Conservation (phyloP, 2,329 filamentous ascomycete genomes). For the Beauveria australis region DNA sequence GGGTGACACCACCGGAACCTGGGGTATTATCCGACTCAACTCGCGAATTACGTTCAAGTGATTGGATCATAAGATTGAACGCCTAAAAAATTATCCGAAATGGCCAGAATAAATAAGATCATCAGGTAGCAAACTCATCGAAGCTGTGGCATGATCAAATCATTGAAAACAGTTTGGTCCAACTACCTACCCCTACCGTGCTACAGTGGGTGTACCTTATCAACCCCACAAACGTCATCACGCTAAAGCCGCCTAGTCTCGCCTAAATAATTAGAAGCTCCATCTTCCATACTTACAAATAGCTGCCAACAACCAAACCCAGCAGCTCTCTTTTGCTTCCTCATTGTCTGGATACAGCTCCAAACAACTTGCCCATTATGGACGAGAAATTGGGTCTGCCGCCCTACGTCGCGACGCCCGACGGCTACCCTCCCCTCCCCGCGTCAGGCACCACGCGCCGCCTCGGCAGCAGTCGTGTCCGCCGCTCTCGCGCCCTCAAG, state of each 20-base stretch:
- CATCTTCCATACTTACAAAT: not conserved
- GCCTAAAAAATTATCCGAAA: too few species aligned
- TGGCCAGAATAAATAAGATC: too few species aligned
- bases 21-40: too few species aligned
- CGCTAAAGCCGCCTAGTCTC: not conserved
- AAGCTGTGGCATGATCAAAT: too few species aligned
- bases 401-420: conserved; percentile 4
- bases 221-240: conserved; percentile 1
- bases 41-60: not conserved
- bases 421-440: conserved; percentile 16
- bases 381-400: conserved; percentile 13
- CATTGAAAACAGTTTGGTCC: too few species aligned
- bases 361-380: not conserved
- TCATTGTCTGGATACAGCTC: not conserved
- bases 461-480: conserved; percentile 18
- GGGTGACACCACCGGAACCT: not conserved
- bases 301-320: too few species aligned
- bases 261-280: not conserved
- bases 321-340: not conserved
- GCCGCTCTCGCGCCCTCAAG: conserved; percentile 36
- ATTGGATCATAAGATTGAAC: not conserved
- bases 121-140: not conserved
- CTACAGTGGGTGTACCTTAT: not conserved
- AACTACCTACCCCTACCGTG: too few species aligned
- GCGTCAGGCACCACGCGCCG: conserved; percentile 14